Evolutionary conservation across 352 stramenopile genomes (phyloP), one percentile per base, ranked within the genome.

Genomic region (Globisporangium perplexum): DNA sequence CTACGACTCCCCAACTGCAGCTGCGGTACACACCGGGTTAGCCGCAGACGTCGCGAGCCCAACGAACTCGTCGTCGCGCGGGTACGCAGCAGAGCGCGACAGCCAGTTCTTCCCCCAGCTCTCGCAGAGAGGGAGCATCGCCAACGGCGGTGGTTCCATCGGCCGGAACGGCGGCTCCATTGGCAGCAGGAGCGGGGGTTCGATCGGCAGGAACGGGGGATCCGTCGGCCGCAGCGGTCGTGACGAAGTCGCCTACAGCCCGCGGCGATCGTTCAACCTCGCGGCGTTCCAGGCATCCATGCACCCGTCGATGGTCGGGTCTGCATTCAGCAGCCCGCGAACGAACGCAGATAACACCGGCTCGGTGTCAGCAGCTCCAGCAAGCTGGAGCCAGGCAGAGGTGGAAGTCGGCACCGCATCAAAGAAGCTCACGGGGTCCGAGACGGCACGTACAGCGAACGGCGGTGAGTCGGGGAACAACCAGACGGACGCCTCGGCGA

Each of bases 1-100:
- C 47, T 91, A 86, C 44, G 80, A 91, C 55, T 86, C 80, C 1
- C 80, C 80, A 11, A 68, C 60, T 43, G 53, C 70, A 26, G 72
- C 67, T 1, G 68, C 62, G 14, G 56, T 65, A 47, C 72, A 74
- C 45, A 63, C 58, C 12, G 72, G 67, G 23, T 31, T 66, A 3
- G 31, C 53, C 5, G 22, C 17, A 7, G 53, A 65, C 14, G 24
- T 53, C 10, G n/a, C 23, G 18, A 65, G 59, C 48, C 59, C 59
- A 24, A 59, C 42, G 24, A 58, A 51, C 22, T 51, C 56, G 8
- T 6, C 22, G 3, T 26, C 35, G 24, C 46, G 30, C 30, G 30
- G 43, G 18, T 30, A 43, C 22, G 14, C 2, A 3, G 42, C 33
- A 46, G 22, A 42, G 23, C 52, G 42, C 15, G 41, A 57, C 15